Evolutionary conservation across 768 basidiomycete species (phyloP), one percentile per base, ranked within the genome.

Genomic region (Tylopilus plumbeoviolaceoides): DNA sequence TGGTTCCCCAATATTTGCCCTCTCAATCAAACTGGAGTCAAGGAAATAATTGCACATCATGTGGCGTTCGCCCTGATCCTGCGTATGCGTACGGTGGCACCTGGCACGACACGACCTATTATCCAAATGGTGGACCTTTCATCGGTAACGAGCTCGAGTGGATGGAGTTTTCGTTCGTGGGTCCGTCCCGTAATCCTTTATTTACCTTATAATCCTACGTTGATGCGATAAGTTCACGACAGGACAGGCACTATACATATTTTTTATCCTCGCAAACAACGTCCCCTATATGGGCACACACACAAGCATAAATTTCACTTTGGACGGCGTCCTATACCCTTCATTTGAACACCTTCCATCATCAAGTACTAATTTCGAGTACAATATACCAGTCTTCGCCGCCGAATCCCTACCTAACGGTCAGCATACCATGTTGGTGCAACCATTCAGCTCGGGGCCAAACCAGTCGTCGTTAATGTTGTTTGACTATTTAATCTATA

Each of bases 241-340:
- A 63, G 61, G 61, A n/a, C 60, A 17, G 6, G 61, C 44, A 1
- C 0, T 63, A 8, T 63, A 63, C 30, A 49, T 63, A 46, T 63
- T 53, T 31, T n/a, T 60, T 63, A 63, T 58, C 45, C 20, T 55
- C 0, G 53, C 59, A 9, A 63, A 63, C 41, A 7, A 53, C 5
- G 27, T 60, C 4, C 7, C 23, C 23, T 23, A 23, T 5, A 23
- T 23, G 3, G 23, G 23, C 23, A 23, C 23, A 23, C 23, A 23
- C 4, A 23, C 23, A 5, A 23, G 4, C 23, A 23, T 23, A 23
- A 23, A 31, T 7, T 63, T 63, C 21, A 12, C 36, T 7, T 39
- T 62, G 25, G 60, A 62, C 44, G 15, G 40, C 1, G 23, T 5
- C 8, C 1, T 23, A 4, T 23, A 23, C 17, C 9, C 38, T 21